phyloP scores from a whole-genome alignment of 2,329 filamentous ascomycete genomes.

The Neopestalotiopsis sp. region DNA sequence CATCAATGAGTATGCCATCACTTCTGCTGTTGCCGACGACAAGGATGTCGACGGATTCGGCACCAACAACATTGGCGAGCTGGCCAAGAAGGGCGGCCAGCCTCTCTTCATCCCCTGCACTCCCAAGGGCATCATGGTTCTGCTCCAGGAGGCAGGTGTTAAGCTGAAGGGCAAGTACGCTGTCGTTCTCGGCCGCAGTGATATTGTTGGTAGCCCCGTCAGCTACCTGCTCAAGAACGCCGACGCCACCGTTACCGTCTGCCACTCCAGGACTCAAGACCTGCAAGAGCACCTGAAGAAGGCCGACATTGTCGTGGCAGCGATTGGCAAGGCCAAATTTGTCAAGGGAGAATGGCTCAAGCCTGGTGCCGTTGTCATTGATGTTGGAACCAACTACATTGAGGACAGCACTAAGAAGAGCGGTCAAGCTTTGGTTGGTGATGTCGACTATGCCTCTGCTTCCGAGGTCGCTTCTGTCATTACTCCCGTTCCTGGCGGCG shows the following conservation, averaged over 20 bases:
- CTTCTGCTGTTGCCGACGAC: slow-evolving; percentile 86
- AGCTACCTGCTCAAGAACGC: slow-evolving; percentile 95
- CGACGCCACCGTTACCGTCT: slow-evolving; percentile 94
- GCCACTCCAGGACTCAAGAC: slow-evolving; percentile 85
- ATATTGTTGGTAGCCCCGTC: slow-evolving; percentile 96
- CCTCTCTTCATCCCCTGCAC: slow-evolving; percentile 95
- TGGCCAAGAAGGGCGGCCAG: slow-evolving; percentile 91
- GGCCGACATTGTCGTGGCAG: slow-evolving; percentile 89
- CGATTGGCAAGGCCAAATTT: slow-evolving; percentile 85
- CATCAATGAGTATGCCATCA: slow-evolving; percentile 88
- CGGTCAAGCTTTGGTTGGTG: slow-evolving; percentile 88
- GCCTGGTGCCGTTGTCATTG: slow-evolving; percentile 91
- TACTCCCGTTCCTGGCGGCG: slow-evolving; percentile 94
- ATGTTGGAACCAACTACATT: slow-evolving; percentile 97
- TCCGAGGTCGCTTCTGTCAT: slow-evolving; percentile 87
- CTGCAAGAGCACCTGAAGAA: slow-evolving; percentile 76
- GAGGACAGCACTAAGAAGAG: slow-evolving; percentile 89
- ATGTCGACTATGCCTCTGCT: slow-evolving; percentile 90
- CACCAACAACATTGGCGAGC: slow-evolving; percentile 90
- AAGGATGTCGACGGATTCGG: slow-evolving; percentile 99
- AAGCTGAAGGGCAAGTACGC: slow-evolving; percentile 89
- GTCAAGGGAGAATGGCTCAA: slow-evolving; percentile 97
- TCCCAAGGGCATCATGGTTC: slow-evolving; percentile 94
- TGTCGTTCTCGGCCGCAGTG: slow-evolving; percentile 91
- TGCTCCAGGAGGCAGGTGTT: slow-evolving; percentile 83